phyloP scores from a whole-genome alignment of 169 alveolate genomes.

The Babesia sp. region DNA sequence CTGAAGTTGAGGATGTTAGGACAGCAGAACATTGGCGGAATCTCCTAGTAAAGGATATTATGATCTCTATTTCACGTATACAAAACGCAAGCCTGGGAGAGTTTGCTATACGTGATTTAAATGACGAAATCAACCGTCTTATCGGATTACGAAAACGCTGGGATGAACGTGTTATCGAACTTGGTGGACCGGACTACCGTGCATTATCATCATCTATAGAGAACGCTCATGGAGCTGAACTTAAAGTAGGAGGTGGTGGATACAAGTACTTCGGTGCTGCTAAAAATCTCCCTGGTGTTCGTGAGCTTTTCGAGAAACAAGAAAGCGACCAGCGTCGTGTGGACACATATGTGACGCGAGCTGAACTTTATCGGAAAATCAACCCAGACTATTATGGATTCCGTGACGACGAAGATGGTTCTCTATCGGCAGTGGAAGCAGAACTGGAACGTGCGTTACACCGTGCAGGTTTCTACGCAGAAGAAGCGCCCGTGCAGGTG shows the following conservation, averaged over 20 bases:
- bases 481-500: not conserved
- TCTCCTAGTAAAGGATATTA: constrained; percentile 79
- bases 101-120: constrained; percentile 88
- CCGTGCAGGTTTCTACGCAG: not conserved
- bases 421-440: constrained; percentile 26
- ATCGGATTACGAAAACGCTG: constrained; percentile 86
- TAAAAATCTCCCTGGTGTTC: constrained; percentile 91
- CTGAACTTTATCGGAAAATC: constrained; percentile 55
- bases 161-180: constrained; percentile 90
- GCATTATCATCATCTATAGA: constrained; percentile 43
- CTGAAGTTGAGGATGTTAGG: constrained; percentile 48
- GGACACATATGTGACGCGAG: constrained; percentile 50
- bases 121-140: constrained; percentile 92
- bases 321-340: constrained; percentile 34
- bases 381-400: constrained; percentile 65
- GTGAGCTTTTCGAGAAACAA: constrained; percentile 87
- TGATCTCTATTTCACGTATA: constrained; percentile 84
- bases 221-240: constrained; percentile 69
- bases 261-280: constrained; percentile 95
- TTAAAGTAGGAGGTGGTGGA: constrained; percentile 84
- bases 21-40: constrained; percentile 66
- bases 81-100: constrained; percentile 93
- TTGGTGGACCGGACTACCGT: constrained; percentile 87
- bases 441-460: constrained; percentile 36
- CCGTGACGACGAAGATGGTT: constrained; percentile 37